Base-by-base conservation (phyloP, 2,329 filamentous ascomycete species). In the Alternaria rosae region DNA sequence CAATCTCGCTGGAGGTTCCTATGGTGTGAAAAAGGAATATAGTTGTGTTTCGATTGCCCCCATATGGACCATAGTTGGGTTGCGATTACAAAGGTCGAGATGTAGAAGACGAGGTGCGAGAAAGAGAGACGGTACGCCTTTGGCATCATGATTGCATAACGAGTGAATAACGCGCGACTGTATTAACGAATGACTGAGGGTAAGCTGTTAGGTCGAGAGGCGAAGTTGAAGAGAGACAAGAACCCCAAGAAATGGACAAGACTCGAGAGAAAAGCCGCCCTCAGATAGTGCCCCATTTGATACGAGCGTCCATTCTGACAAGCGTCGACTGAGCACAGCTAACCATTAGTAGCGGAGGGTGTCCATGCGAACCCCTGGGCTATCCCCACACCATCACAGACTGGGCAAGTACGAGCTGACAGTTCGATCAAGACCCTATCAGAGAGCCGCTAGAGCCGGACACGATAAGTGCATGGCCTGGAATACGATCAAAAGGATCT, bases 81-180 rank as follows among this genome's bases (percentile, higher is more conserved):
- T 13, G 67, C 64, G 52, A 77, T 73, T 28, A 77, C 66, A 48
- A 75, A 76, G 20, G 68, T 69, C 57, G 68, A 71, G 52, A 77
- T 66, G 56, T 73, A 76, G 38, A 76, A 74, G 45, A 72, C 50
- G 44, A 77, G 61, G 48, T 75, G 71, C 3, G 66, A 65, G 21
- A 73, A 62, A 38, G 73, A 74, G 47, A 73, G 57, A 41, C 71
- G 70, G 58, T 69, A 69, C 15, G 70, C 70, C 54, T 76, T 76
- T 54, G 60, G 65, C 17, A 76, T 75, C 72, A 76, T 76, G 48
- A 72, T 74, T 62, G 68, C 73, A 76, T 76, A 65, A 71, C 68
- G 68, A 58, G 62, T 43, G 44, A 25, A 23, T 21, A 67, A 65
- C 43, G 59, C 66, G 57, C 52, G 66, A 62, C 53, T 57, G n/a